Percentiles rank a stretch among this genome's conserved stretches.
phyloP scores from a whole-genome alignment of 2,329 filamentous ascomycete species.

The Colletotrichum sojae region DNA sequence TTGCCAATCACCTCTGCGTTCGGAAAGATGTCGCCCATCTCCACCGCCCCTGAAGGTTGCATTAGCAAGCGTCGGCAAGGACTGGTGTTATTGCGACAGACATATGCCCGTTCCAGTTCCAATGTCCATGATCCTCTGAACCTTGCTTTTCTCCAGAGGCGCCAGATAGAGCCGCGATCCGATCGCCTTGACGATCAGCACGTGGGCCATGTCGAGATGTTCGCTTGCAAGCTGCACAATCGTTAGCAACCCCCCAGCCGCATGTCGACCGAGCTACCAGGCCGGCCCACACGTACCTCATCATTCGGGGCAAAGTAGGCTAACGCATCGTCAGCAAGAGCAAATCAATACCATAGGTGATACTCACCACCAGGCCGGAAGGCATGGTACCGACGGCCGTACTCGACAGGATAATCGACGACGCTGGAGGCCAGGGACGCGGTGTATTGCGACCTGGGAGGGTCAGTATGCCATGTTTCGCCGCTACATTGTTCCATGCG shows the following conservation, averaged over 20 bases:
- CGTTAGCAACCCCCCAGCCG: neutral
- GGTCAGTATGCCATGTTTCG: too few species aligned
- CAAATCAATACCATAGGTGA: neutral
- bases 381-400: neutral
- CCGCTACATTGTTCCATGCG: too few species aligned
- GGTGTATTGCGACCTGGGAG: neutral
- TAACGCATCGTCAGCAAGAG: neutral
- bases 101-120: neutral
- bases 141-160: neutral
- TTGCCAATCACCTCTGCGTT: slow-evolving; percentile 48
- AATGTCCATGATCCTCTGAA: neutral
- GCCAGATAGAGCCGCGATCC: neutral
- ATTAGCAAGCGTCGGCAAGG: neutral
- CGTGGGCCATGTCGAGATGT: neutral
- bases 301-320: neutral
- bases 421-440: neutral
- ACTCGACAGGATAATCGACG: neutral
- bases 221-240: neutral
- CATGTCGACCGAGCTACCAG: neutral
- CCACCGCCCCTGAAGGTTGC: neutral
- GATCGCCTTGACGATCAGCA: neutral
- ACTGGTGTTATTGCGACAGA: neutral
- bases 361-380: neutral
- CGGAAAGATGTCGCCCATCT: slow-evolving; percentile 44
- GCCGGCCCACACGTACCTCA: neutral